Base-by-base conservation (phyloP, 441 rosid species). In the Macaranga tanarius region DNA sequence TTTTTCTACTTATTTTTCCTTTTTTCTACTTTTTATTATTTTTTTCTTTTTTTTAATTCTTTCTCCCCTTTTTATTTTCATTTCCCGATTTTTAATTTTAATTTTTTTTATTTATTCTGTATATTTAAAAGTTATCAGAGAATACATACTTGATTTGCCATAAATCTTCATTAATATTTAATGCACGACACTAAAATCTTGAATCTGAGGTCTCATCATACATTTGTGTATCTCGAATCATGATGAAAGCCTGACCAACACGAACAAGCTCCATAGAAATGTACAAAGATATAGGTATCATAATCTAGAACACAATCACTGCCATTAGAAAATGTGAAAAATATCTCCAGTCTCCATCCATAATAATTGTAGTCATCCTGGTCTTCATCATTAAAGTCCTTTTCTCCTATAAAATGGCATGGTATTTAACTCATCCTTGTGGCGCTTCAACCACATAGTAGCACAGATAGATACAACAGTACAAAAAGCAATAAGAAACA, bases 231-330 rank as follows among this genome's bases (percentile, higher is more conserved):
- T 96, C 98, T 38, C 84, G 81, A 66, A 90, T 86, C 99, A 96
- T 96, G 89, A 96, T 90, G 86, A 87, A 96, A 44, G 98, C 96
- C 82, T 96, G 99, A 77, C 99, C 99, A 82, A 86, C 86, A 67
- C 99, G 92, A 47, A 96, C 98, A 82, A 96, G 97, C 84, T 96
- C 99, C 99, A 96, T 96, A 16, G 99, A 93, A 77, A 96, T 96
- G 86, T 96, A 96, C 81, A 96, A 84, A 71, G 99, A 93, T 67
- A 96, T 96, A 44, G 99, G 99, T 78, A 96, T 96, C 98, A 96
- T 93, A 78, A 93, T 87, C 88, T 96, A 98, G 87, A 91, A 96
- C 60, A 96, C 99, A 50, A 96, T 96, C 61, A 96, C 95, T 52
- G 99, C 81, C 97, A 88, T n/a, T 96, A 62, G 93, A 90, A 81